phyloP scores from a whole-genome alignment of 2,329 filamentous ascomycete species.

The Cryphonectria naterciae region DNA sequence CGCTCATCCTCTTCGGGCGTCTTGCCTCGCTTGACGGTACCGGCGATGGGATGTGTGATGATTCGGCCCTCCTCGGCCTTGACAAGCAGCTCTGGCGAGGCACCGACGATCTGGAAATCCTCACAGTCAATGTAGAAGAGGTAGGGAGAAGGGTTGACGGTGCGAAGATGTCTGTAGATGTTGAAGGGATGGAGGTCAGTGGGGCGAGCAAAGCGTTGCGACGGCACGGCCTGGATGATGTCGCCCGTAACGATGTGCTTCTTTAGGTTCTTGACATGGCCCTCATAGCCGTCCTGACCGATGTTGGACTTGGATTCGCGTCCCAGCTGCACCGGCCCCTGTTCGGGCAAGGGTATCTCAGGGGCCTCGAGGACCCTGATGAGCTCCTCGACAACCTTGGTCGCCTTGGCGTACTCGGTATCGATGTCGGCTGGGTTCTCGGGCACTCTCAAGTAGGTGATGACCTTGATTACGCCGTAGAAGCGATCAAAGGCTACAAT shows the following conservation, averaged over 20 bases:
- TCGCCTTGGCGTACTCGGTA: conserved; percentile 71
- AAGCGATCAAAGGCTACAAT: conserved; percentile 95
- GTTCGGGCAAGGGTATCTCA: conserved; percentile 76
- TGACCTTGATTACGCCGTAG: conserved; percentile 88
- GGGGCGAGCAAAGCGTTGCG: conserved; percentile 86
- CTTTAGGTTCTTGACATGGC: conserved; percentile 84
- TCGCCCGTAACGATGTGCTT: conserved; percentile 88
- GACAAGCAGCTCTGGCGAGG: conserved; percentile 91
- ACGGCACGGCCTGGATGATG: conserved; percentile 97
- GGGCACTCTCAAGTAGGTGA: conserved; percentile 79
- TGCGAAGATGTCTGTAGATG: conserved; percentile 92
- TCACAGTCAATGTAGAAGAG: conserved; percentile 93
- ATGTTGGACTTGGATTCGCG: conserved; percentile 92
- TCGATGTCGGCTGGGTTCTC: conserved; percentile 59
- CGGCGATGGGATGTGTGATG: conserved; percentile 96
- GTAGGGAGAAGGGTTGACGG: conserved; percentile 97
- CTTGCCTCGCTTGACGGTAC: conserved; percentile 86
- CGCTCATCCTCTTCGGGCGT: conserved; percentile 79
- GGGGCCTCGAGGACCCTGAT: conserved; percentile 74
- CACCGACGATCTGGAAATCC: conserved; percentile 93
- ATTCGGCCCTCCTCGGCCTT: conserved; percentile 86
- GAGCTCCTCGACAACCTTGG: conserved; percentile 64
- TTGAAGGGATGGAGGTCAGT: conserved; percentile 96
- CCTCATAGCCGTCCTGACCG: conserved; percentile 84
- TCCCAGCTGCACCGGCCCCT: conserved; percentile 71